phyloP scores from a whole-genome alignment of 768 basidiomycete genomes.

The Pisolithus microcarpus region DNA sequence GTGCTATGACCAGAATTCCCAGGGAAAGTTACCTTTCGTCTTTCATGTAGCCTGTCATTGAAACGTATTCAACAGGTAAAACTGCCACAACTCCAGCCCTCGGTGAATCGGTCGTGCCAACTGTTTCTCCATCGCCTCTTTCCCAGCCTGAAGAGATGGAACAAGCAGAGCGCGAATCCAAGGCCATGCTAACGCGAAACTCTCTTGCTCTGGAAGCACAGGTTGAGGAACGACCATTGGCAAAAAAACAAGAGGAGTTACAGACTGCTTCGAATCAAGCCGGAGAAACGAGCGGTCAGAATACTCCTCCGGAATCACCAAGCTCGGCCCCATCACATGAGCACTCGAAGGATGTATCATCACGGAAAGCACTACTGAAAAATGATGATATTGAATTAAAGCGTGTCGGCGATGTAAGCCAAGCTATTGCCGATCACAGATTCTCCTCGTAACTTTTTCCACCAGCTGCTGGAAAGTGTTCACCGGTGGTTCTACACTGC shows the following conservation, averaged over 20 bases:
- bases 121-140: conserved; percentile 10
- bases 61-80: conserved; percentile 17
- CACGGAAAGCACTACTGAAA: conserved; percentile 72
- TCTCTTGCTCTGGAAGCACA: conserved; percentile 76
- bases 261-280: conserved; percentile 36
- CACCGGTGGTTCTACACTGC: conserved; percentile 70
- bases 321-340: conserved; percentile 13
- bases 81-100: conserved; percentile 10
- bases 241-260: conserved; percentile 79
- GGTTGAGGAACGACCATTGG: conserved; percentile 78
- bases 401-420: conserved; percentile 64
- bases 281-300: background rate
- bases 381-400: conserved; percentile 81
- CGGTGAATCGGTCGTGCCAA: conserved; percentile 8
- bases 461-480: conserved; percentile 73
- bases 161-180: conserved; percentile 38
- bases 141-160: conserved; percentile 35
- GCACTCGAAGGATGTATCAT: conserved; percentile 36
- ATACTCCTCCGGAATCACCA: conserved; percentile 8
- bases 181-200: conserved; percentile 61
- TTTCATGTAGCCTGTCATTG: background rate
- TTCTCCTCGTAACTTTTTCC: background rate
- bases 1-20: conserved; percentile 14
- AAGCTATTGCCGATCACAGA: background rate
- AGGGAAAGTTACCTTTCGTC: conserved; percentile 12